Evolutionary conservation across 129 eudicot species (phyloP).

Genomic region (Flaveria robusta): DNA sequence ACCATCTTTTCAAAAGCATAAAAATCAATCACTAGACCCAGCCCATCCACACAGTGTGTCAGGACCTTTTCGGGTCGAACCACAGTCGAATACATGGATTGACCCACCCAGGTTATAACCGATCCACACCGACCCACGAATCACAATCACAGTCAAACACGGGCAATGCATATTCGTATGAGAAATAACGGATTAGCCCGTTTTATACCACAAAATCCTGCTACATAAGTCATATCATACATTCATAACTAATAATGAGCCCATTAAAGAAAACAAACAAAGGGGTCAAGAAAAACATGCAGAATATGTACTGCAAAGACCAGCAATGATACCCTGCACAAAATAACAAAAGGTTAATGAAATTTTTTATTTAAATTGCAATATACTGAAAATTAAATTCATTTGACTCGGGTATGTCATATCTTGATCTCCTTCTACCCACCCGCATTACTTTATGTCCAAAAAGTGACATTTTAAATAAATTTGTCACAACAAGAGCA

Average conservation of each 20-base stretch:
- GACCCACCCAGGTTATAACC: background rate
- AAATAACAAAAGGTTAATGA: background rate
- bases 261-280: conserved; percentile 10
- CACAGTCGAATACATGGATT: background rate
- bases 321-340: conserved; percentile 27
- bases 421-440: no score
- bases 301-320: conserved; percentile 22
- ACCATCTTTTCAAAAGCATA: background rate
- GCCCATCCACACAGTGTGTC: background rate
- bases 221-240: conserved; percentile 15
- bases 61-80: background rate
- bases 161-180: background rate
- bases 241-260: background rate
- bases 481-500: background rate
- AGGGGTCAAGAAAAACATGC: conserved; percentile 15
- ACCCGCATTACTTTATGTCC: no score
- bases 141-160: background rate
- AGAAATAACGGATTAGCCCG: background rate
- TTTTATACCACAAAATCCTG: conserved; percentile 5
- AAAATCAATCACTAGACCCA: background rate
- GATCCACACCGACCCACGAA: background rate
- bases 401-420: no score
- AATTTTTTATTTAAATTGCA: background rate
- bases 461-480: background rate
- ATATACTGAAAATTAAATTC: no score